Evolutionary conservation across 225 moss, liverwort and hornwort species (phyloP), one percentile per base, ranked within the genome.

Genomic region (Thuidium tamariscinum): DNA sequence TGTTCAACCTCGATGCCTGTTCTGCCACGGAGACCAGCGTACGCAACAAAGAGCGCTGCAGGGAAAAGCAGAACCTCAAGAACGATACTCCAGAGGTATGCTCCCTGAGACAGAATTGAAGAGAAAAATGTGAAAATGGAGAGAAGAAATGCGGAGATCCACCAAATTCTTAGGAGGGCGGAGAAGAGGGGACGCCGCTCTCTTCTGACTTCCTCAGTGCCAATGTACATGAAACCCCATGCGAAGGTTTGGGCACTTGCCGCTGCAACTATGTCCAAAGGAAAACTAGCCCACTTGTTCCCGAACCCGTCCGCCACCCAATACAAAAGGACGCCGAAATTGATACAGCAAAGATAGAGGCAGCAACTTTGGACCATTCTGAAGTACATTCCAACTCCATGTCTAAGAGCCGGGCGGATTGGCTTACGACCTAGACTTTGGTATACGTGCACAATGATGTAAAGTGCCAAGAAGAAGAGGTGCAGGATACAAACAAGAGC

Each of bases 81-180:
- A 63, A 69, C 63, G 21, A 77, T 51, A 74, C 66, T 77, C 94
- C 91, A 91, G 49, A 84, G 81, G 60, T 83, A 5, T 17, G 48
- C 30, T 46, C 86, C 69, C 54, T 88, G 79, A 67, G 85, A 63
- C 9, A 90, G 52, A 65, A 92, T 36, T 36, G 88, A 82, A 62
- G 89, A 84, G 37, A 90, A 27, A 39, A 90, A 71, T 77, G 85
- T 84, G 57, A 91, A 57, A 8, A 89, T 65, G 39, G 87, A 86
- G n/a, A 92, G 54, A 66, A 90, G 77, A 56, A 94, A 94, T 12
- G 90, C 68, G 16, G 81, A 65, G 21, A 93, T 88, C 93, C 93
- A 94, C 93, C 94, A 94, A 55, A 81, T 61, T 39, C 93, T 85
- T 80, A 94, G 82, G 55, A 94, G 68, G 5, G 57, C 37, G 30